Conservation (phyloP, 306 rosid genomes). For the Myrica gale region DNA sequence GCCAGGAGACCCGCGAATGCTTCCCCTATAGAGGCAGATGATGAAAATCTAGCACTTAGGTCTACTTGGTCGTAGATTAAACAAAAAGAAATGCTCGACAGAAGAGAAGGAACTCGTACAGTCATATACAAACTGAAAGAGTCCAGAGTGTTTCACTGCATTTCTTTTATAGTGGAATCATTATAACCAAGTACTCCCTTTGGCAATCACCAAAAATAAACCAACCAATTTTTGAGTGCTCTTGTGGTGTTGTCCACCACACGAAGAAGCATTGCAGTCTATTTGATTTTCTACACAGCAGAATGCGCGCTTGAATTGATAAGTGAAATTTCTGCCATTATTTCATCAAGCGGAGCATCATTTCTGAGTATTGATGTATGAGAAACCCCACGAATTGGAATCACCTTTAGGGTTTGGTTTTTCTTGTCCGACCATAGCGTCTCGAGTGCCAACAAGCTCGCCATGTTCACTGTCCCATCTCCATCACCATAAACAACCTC, state of each 20-base stretch:
- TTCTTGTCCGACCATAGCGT: constrained; percentile 46
- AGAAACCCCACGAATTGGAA: constrained; percentile 52
- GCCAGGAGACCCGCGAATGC: too few relatives aligned
- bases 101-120: too few relatives aligned
- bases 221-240: neutral
- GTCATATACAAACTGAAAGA: too few relatives aligned
- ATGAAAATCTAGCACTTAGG: neutral
- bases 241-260: neutral
- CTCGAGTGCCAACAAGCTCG: constrained; percentile 66
- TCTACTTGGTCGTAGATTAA: neutral
- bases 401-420: constrained; percentile 51
- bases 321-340: constrained; percentile 39
- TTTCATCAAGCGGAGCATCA: constrained; percentile 47
- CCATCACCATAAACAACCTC: constrained; percentile 70
- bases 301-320: constrained; percentile 39
- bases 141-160: too few relatives aligned
- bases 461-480: constrained; percentile 85
- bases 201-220: neutral
- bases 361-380: constrained; percentile 59
- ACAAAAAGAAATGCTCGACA: too few relatives aligned
- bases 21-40: too few relatives aligned
- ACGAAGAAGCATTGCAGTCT: constrained; percentile 3
- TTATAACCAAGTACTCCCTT: too few relatives aligned
- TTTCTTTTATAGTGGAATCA: too few relatives aligned
- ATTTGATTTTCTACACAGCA: constrained; percentile 14